Evolutionary conservation across 2,329 filamentous ascomycete genomes (phyloP).

Genomic region (Teratosphaeria epicoccoides): DNA sequence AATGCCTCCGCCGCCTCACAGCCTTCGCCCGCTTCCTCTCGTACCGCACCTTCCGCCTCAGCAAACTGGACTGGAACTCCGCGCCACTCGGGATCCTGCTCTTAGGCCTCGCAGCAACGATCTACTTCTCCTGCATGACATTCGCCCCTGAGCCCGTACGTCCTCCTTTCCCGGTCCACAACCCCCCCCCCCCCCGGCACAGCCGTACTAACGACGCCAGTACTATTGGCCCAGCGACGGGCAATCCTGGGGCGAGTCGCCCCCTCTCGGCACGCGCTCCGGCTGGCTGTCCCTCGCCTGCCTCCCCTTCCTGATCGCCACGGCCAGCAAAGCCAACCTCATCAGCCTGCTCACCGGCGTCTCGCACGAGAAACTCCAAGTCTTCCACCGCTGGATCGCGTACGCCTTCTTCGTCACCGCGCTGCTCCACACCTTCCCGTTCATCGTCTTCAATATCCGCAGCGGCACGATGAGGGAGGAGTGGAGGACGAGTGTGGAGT

Average conservation of each 20-base stretch:
- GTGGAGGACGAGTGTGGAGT: constrained; percentile 38
- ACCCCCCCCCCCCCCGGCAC: no score
- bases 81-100: constrained; percentile 37
- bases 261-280: constrained; percentile 42
- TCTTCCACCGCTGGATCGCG: constrained; percentile 46
- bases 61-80: constrained; percentile 30
- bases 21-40: constrained; percentile 32
- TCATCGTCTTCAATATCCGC: constrained; percentile 43
- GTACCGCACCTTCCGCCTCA: constrained; percentile 31
- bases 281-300: constrained; percentile 45
- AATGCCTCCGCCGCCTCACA: constrained; percentile 8
- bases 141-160: constrained; percentile 30
- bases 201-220: no score
- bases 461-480: constrained; percentile 39
- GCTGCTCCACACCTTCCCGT: constrained; percentile 50
- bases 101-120: constrained; percentile 30
- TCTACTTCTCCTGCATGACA: constrained; percentile 38
- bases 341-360: constrained; percentile 46
- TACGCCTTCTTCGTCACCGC: constrained; percentile 48
- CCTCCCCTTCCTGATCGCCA: constrained; percentile 40
- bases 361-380: constrained; percentile 47
- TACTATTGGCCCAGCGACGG: constrained; percentile 46
- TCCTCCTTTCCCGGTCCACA: no score
- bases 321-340: constrained; percentile 41
- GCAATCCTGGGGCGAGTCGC: constrained; percentile 37